phyloP scores from a whole-genome alignment of 805 yeast species.

The Zygoascus bituminiphila region DNA sequence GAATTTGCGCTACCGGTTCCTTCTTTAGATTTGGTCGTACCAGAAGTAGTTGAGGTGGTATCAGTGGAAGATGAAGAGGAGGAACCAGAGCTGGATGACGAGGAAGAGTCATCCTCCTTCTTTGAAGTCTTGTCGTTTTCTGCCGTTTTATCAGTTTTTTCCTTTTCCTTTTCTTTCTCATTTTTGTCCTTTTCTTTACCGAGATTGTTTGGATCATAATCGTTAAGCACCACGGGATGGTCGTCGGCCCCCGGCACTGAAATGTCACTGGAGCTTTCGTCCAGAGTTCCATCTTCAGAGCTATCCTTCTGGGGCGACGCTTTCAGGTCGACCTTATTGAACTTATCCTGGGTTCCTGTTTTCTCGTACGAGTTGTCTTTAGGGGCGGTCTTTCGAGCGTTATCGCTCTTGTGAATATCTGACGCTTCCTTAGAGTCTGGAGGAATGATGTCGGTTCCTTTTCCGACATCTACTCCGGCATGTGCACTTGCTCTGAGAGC shows the following conservation, averaged over 20 bases:
- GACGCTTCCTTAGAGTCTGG: slow-evolving; percentile 22
- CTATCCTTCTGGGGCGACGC: slow-evolving; percentile 15
- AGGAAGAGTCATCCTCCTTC: neutral
- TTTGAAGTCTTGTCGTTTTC: slow-evolving; percentile 1
- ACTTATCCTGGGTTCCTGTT: slow-evolving; percentile 22
- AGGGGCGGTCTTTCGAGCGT: slow-evolving; percentile 29
- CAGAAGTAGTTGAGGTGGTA: neutral
- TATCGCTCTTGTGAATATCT: slow-evolving; percentile 20
- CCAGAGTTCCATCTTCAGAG: slow-evolving; percentile 11
- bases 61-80: neutral
- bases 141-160: slow-evolving; percentile 10
- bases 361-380: slow-evolving; percentile 26
- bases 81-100: neutral
- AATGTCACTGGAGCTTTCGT: slow-evolving; percentile 11
- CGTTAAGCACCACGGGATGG: slow-evolving; percentile 29
- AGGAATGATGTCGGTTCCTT: slow-evolving; percentile 22
- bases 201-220: slow-evolving; percentile 30
- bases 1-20: neutral
- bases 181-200: slow-evolving; percentile 26
- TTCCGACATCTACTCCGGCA: slow-evolving; percentile 17
- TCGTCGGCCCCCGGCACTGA: slow-evolving; percentile 17
- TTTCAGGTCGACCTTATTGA: slow-evolving; percentile 23
- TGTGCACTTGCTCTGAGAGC: slow-evolving; percentile 7
- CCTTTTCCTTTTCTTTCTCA: slow-evolving; percentile 16
- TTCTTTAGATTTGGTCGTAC: neutral